Percentiles rank a stretch among this genome's conserved stretches.
Evolutionary conservation across 2,329 filamentous ascomycete genomes (phyloP).

Genomic region (Trichoderma gracile): DNA sequence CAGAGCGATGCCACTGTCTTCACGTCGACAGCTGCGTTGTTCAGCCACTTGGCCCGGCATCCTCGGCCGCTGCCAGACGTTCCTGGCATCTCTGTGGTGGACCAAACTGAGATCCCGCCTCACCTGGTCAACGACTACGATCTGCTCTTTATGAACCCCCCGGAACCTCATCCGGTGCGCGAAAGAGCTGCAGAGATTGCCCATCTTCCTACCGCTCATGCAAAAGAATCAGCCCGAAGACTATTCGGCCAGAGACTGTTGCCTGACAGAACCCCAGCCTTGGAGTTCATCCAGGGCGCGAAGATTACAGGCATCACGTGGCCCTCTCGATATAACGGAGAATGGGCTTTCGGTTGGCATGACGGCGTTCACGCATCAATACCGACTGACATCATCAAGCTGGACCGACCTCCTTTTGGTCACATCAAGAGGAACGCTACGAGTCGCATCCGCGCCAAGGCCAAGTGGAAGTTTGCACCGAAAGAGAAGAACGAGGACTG

Average conservation of each 20-base stretch:
- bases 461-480: slow-evolving; percentile 56
- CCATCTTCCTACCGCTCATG: slow-evolving; percentile 47
- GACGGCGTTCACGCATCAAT: slow-evolving; percentile 54
- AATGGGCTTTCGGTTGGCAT: slow-evolving; percentile 60
- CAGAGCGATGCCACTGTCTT: slow-evolving; percentile 60
- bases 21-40: slow-evolving; percentile 54
- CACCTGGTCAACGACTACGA: slow-evolving; percentile 53
- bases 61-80: slow-evolving; percentile 54
- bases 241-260: slow-evolving; percentile 50
- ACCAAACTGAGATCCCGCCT: slow-evolving; percentile 44
- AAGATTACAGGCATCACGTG: slow-evolving; percentile 54
- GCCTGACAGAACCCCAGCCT: slow-evolving; percentile 46
- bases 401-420: slow-evolving; percentile 49
- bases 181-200: slow-evolving; percentile 45
- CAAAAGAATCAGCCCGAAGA: slow-evolving; percentile 50
- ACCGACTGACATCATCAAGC: slow-evolving; percentile 50
- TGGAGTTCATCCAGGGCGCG: slow-evolving; percentile 52
- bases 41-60: slow-evolving; percentile 55
- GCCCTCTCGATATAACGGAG: slow-evolving; percentile 53
- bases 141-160: slow-evolving; percentile 49
- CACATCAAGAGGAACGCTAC: slow-evolving; percentile 51
- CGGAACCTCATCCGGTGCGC: slow-evolving; percentile 44
- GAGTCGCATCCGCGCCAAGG: slow-evolving; percentile 50
- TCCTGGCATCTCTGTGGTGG: slow-evolving; percentile 51
- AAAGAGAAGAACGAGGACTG: slow-evolving; percentile 49